Conservation (phyloP, 2,329 filamentous ascomycete genomes). For the Lojkania enalia region DNA sequence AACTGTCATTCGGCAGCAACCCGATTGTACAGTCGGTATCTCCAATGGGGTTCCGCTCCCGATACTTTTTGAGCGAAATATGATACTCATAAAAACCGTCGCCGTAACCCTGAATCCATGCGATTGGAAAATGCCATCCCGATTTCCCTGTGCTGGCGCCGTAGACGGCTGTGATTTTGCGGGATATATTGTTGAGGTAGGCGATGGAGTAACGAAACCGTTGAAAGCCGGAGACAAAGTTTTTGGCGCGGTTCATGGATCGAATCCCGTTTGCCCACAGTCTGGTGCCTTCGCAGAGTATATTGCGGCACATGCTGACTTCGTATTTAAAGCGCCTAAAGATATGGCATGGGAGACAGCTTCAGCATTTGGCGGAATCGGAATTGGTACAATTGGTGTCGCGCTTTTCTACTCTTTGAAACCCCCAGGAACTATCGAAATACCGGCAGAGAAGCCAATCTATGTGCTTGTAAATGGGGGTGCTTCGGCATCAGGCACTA, state of each 20-base stretch:
- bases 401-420: not conserved
- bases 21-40: too few relatives aligned
- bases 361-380: not conserved
- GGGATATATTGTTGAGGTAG: not conserved
- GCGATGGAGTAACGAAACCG: not conserved
- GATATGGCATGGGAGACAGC: not conserved
- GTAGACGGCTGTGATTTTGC: not conserved
- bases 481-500: not conserved
- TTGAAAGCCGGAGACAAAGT: not conserved
- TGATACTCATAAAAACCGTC: not conserved
- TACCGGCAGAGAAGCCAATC: not conserved
- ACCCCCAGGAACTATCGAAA: not conserved
- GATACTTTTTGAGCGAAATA: too few relatives aligned
- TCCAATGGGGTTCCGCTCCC: too few relatives aligned
- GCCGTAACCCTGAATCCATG: not conserved
- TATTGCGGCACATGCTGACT: not conserved
- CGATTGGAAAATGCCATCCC: not conserved
- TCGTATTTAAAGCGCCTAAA: not conserved
- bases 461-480: not conserved
- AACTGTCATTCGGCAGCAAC: too few relatives aligned
- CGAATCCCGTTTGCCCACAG: not conserved
- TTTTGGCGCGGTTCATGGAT: not conserved
- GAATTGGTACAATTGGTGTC: not conserved
- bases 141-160: not conserved
- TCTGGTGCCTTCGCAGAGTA: not conserved